These are phyloP conservation scores for Talaromyces thailandensis DNA, from an alignment of 495 filamentous ascomycete species.

Conservation along the genomic window DNA sequence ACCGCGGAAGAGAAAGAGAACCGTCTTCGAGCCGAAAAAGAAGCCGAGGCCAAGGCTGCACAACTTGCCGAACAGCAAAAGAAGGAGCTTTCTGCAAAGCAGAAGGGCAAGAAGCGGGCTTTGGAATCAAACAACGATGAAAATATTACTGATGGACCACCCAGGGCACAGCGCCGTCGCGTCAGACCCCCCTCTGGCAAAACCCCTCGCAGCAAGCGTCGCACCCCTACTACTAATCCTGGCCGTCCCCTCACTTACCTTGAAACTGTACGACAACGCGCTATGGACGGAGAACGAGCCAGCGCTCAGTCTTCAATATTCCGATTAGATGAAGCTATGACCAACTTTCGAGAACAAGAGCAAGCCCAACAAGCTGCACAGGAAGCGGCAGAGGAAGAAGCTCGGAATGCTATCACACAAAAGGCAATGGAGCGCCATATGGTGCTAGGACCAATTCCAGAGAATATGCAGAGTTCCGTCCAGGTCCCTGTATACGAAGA, in stretches of 20 bases:
- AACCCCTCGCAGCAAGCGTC: not conserved
- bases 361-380: not conserved
- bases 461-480: not conserved
- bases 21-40: not conserved
- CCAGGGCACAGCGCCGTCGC: not conserved
- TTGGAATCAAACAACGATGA: not conserved
- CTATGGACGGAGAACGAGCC: not conserved
- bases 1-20: not conserved
- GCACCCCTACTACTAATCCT: not conserved
- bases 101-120: conserved; percentile 3
- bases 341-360: not conserved
- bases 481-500: not conserved
- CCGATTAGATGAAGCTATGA: not conserved
- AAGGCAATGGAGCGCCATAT: conserved; percentile 1
- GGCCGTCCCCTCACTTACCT: not conserved
- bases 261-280: not conserved
- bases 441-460: not conserved
- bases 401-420: not conserved
- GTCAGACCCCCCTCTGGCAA: not conserved
- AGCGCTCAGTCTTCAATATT: not conserved
- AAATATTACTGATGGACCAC: not conserved
- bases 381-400: conserved; percentile 2
- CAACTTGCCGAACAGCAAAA: not conserved
- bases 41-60: not conserved
- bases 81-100: not conserved